Conservation (phyloP, 768 basidiomycete genomes). For the Arthromyces matolae region DNA sequence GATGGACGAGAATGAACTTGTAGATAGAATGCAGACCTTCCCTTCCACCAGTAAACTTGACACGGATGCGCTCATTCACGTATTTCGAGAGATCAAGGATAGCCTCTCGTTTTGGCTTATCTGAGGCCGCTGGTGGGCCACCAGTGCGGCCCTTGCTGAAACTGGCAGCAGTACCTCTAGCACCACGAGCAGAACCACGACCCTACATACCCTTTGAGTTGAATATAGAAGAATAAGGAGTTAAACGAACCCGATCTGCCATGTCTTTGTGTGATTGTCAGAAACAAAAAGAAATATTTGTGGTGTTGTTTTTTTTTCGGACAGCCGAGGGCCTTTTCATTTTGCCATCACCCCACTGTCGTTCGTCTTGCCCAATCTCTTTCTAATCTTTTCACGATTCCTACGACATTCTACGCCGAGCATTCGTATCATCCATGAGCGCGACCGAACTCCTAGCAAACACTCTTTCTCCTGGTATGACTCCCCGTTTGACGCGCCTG, state of each 20-base stretch:
- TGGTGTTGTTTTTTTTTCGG: constrained; percentile 11
- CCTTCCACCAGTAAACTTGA: constrained; percentile 97
- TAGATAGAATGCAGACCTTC: constrained; percentile 60
- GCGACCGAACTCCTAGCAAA: constrained; percentile 88
- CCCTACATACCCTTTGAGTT: constrained; percentile 48
- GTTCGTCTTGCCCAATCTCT: constrained; percentile 4
- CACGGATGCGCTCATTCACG: constrained; percentile 85
- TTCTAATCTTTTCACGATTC: constrained; percentile 9
- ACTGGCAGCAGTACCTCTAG: constrained; percentile 44
- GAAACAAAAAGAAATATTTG: constrained; percentile 13
- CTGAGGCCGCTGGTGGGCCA: constrained; percentile 45
- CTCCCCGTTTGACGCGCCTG: constrained; percentile 30
- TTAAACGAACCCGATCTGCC: constrained; percentile 64
- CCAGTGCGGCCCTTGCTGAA: constrained; percentile 48
- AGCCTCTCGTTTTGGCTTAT: constrained; percentile 88
- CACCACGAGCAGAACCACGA: constrained; percentile 49
- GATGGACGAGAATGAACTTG: background rate
- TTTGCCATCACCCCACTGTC: background rate
- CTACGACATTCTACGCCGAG: constrained; percentile 8
- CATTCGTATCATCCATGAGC: constrained; percentile 62
- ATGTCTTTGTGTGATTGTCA: constrained; percentile 29
- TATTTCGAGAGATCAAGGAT: constrained; percentile 96
- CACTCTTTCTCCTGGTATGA: constrained; percentile 84
- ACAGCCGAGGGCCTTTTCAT: constrained; percentile 1
- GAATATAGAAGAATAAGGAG: constrained; percentile 24